Percentiles rank a stretch among this genome's conserved stretches.
Evolutionary conservation across 1,284 basidiomycete species (phyloP).

Genomic region (Pisolithus thermaeus): DNA sequence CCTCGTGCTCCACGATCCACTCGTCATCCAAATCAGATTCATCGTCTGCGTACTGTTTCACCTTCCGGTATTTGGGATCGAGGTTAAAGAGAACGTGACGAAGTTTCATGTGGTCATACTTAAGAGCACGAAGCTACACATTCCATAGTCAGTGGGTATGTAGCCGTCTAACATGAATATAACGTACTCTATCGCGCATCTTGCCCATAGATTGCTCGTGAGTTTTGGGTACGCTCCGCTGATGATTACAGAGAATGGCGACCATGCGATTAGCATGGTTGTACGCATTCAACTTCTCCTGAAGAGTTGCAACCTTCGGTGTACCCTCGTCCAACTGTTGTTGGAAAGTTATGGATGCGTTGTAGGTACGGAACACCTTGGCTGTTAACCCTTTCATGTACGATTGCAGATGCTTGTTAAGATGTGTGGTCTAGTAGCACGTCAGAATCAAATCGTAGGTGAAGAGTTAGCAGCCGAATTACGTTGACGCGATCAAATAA

Average conservation of each 20-base stretch:
- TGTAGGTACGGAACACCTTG: conserved; percentile 99
- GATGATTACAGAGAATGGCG: conserved; percentile 97
- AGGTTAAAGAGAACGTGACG: conserved; percentile 74
- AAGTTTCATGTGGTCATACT: conserved; percentile 92
- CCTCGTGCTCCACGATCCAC: conserved; percentile 82
- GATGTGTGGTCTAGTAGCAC: conserved; percentile 58
- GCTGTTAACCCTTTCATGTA: conserved; percentile 97
- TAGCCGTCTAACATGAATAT: not conserved
- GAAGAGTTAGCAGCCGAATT: conserved; percentile 16
- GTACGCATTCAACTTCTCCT: conserved; percentile 93
- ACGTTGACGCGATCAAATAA: conserved; percentile 93
- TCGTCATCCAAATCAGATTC: conserved; percentile 95
- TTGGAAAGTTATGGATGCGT: conserved; percentile 93
- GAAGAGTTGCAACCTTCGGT: conserved; percentile 67
- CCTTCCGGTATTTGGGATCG: conserved; percentile 79
- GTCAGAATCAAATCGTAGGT: conserved; percentile 6
- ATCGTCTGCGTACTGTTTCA: conserved; percentile 69
- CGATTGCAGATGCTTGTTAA: conserved; percentile 87
- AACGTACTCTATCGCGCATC: conserved; percentile 78
- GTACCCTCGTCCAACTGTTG: conserved; percentile 75
- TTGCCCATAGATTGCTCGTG: conserved; percentile 91
- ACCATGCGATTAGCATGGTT: conserved; percentile 94
- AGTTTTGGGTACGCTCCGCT: conserved; percentile 85
- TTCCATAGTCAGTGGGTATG: conserved; percentile 6
- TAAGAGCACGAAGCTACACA: conserved; percentile 64